Evolutionary conservation across 2,329 filamentous ascomycete species (phyloP).

Genomic region (Shiraia sp.): DNA sequence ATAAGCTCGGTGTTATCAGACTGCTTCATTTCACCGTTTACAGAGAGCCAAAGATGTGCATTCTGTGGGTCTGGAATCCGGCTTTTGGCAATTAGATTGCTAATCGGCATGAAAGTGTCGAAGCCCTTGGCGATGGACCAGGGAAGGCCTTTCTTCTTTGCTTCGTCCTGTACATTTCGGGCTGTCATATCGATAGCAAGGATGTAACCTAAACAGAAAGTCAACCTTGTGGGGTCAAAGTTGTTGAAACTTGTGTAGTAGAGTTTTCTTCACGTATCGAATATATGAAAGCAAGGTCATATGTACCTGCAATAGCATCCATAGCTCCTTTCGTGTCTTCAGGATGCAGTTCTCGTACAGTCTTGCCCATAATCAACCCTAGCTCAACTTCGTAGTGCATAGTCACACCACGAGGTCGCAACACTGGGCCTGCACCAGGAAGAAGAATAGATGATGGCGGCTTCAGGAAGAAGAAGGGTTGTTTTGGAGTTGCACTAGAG

Average conservation of each 20-base stretch:
- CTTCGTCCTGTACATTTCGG: conserved; percentile 92
- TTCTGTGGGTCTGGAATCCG: conserved; percentile 85
- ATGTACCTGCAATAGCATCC: conserved; percentile 76
- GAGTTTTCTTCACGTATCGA: background rate
- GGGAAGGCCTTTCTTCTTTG: conserved; percentile 93
- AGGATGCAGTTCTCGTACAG: conserved; percentile 72
- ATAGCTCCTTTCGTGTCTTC: conserved; percentile 76
- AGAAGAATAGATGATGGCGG: conserved; percentile 83
- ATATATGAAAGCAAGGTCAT: background rate
- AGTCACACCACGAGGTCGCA: conserved; percentile 79
- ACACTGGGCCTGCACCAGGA: conserved; percentile 75
- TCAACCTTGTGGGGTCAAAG: background rate
- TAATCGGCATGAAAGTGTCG: conserved; percentile 93
- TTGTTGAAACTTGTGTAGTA: background rate
- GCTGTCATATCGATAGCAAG: conserved; percentile 97
- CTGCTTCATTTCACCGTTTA: conserved; percentile 80
- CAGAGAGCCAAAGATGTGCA: conserved; percentile 80
- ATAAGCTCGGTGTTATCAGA: conserved; percentile 89
- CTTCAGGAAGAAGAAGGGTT: conserved; percentile 99
- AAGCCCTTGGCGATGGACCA: conserved; percentile 98
- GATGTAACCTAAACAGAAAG: conserved; percentile 67
- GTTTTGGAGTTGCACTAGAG: conserved; percentile 82
- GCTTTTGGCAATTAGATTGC: conserved; percentile 76
- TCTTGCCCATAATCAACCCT: conserved; percentile 84
- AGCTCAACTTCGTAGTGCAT: conserved; percentile 96